Evolutionary conservation across 2,329 filamentous ascomycete genomes (phyloP).

Genomic region (Colletotrichum sp.): DNA sequence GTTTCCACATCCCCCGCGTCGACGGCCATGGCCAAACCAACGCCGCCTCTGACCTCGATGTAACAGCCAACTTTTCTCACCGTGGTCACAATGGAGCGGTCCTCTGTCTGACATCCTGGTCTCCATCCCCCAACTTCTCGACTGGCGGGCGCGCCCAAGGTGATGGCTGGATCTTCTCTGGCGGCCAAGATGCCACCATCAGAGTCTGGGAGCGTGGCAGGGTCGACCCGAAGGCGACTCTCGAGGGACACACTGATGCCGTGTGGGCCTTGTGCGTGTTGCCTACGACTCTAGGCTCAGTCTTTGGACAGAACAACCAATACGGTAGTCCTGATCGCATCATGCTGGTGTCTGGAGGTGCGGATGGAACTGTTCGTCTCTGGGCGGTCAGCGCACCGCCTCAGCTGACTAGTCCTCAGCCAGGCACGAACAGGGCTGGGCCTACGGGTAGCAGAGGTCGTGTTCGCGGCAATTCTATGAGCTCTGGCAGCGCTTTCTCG

Average conservation of each 20-base stretch:
- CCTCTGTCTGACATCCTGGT: constrained; percentile 85
- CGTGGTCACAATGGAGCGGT: constrained; percentile 92
- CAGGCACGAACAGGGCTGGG: constrained; percentile 64
- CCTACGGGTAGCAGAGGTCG: constrained; percentile 67
- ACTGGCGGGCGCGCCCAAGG: constrained; percentile 87
- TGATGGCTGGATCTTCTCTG: constrained; percentile 98
- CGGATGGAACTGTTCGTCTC: constrained; percentile 89
- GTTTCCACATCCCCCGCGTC: constrained; percentile 92
- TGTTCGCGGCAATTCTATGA: constrained; percentile 89
- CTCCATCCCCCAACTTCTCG: constrained; percentile 84
- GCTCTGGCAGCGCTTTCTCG: constrained; percentile 90
- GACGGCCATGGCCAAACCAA: constrained; percentile 54
- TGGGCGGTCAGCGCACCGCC: constrained; percentile 95
- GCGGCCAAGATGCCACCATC: constrained; percentile 91
- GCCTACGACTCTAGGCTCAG: constrained; percentile 77
- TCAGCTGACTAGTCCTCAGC: constrained; percentile 81
- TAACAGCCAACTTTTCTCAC: constrained; percentile 93
- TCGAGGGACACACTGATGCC: constrained; percentile 93
- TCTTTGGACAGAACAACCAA: constrained; percentile 78
- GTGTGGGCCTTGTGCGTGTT: constrained; percentile 96
- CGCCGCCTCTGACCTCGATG: constrained; percentile 82
- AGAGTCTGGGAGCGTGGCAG: constrained; percentile 94
- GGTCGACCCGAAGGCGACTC: constrained; percentile 91
- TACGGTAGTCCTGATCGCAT: constrained; percentile 86
- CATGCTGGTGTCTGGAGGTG: constrained; percentile 86